A percentile compares a stretch with the other conserved stretches of the same genome.
phyloP scores from a whole-genome alignment of 2,329 filamentous ascomycete species.

The Bertia moriformis region DNA sequence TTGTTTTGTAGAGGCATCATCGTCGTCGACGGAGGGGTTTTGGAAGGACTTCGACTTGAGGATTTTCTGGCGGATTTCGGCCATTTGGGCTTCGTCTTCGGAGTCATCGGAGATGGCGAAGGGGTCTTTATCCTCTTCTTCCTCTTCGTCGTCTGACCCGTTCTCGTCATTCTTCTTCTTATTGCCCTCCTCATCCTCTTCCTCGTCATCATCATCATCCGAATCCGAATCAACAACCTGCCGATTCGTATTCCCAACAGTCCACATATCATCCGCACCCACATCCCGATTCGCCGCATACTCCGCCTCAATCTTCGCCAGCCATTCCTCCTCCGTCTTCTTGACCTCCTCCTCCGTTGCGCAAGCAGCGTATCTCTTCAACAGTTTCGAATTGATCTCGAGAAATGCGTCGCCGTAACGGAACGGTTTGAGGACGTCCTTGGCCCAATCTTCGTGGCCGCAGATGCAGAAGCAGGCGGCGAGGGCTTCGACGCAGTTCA shows the following conservation, averaged over 20 bases:
- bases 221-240: slow-evolving; percentile 20
- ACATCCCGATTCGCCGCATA: slow-evolving; percentile 64
- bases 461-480: slow-evolving; percentile 90
- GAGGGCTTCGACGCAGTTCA: slow-evolving; percentile 92
- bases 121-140: slow-evolving; percentile 42
- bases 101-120: slow-evolving; percentile 67
- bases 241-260: slow-evolving; percentile 76
- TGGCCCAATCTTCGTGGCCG: slow-evolving; percentile 80
- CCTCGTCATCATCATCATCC: not conserved
- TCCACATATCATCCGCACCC: slow-evolving; percentile 64
- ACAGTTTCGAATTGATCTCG: slow-evolving; percentile 70
- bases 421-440: slow-evolving; percentile 69
- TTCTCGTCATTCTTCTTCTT: slow-evolving; percentile 19
- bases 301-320: slow-evolving; percentile 77
- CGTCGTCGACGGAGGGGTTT: slow-evolving; percentile 13
- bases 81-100: slow-evolving; percentile 76
- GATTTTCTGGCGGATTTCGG: slow-evolving; percentile 77
- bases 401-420: slow-evolving; percentile 79
- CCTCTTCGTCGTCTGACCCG: slow-evolving; percentile 24
- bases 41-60: slow-evolving; percentile 80
- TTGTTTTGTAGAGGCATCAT: too few species aligned
- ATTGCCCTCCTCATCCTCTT: slow-evolving; percentile 25
- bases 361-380: slow-evolving; percentile 76
- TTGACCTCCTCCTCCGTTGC: slow-evolving; percentile 71
- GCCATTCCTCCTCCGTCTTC: slow-evolving; percentile 71